These are phyloP conservation scores for Epichloe festucae DNA, from an alignment of 2,329 filamentous ascomycete genomes.

Conservation along the genomic window DNA sequence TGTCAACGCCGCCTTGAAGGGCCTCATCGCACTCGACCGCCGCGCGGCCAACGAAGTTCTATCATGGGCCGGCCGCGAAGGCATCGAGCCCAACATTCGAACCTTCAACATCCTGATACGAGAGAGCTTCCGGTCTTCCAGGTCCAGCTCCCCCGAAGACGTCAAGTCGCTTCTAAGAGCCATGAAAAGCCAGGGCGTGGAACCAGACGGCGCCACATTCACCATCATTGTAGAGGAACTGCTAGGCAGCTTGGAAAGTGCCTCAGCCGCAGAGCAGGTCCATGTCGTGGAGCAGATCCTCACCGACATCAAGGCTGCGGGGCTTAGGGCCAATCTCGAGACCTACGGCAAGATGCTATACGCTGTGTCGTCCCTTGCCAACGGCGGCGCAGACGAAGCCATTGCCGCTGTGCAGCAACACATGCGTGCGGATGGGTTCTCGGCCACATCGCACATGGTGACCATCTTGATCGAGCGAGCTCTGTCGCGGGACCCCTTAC, in stretches of 20 bases:
- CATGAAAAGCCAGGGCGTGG: constrained; percentile 44
- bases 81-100: constrained; percentile 41
- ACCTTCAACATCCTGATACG: constrained; percentile 61
- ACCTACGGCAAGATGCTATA: constrained; percentile 61
- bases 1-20: constrained; percentile 58
- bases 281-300: constrained; percentile 42
- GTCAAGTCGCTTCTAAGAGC: constrained; percentile 38
- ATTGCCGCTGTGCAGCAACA: constrained; percentile 49
- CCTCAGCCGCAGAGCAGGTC: constrained; percentile 35
- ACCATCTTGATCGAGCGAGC: constrained; percentile 60
- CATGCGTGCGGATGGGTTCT: constrained; percentile 41
- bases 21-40: constrained; percentile 40
- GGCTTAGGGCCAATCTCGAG: constrained; percentile 45
- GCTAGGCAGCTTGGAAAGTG: constrained; percentile 27
- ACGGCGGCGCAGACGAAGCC: constrained; percentile 30
- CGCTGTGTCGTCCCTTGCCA: constrained; percentile 22
- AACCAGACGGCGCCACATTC: constrained; percentile 57
- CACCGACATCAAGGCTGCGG: constrained; percentile 40
- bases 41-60: constrained; percentile 41
- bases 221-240: constrained; percentile 56
- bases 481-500: constrained; percentile 44
- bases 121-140: constrained; percentile 36
- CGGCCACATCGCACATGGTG: constrained; percentile 53
- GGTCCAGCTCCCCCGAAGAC: constrained; percentile 33
- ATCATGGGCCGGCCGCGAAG: constrained; percentile 42